Evolutionary conservation across 129 eudicot genomes (phyloP).

Genomic region (Flaveria linearis): DNA sequence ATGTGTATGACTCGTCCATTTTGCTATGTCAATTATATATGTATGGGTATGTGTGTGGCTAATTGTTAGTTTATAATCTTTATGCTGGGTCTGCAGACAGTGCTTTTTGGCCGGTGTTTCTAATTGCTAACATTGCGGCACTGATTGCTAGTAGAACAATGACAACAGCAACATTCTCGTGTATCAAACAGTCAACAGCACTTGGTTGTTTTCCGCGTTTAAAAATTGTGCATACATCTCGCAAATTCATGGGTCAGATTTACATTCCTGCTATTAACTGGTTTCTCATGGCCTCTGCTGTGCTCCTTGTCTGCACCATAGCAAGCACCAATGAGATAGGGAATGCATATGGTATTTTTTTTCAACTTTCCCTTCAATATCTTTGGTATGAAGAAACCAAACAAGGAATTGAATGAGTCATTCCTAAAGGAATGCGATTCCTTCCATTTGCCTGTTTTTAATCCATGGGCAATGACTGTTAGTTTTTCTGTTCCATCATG

Average conservation of each 20-base stretch:
- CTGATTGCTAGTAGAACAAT: constrained; percentile 93
- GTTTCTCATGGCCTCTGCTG: constrained; percentile 76
- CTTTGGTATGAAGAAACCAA: background rate
- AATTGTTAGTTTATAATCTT: constrained; percentile 6
- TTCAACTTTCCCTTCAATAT: constrained; percentile 7
- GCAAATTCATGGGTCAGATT: constrained; percentile 95
- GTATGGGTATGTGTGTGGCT: constrained; percentile 1
- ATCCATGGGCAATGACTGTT: background rate
- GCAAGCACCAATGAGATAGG: constrained; percentile 91
- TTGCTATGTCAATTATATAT: background rate
- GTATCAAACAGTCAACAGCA: constrained; percentile 90
- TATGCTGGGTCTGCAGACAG: constrained; percentile 56
- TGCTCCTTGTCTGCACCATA: constrained; percentile 78
- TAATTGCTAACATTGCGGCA: constrained; percentile 91
- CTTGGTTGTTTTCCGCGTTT: constrained; percentile 97
- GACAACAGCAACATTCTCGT: constrained; percentile 94
- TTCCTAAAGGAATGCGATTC: constrained; percentile 1
- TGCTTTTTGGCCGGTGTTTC: constrained; percentile 85
- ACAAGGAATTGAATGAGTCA: background rate
- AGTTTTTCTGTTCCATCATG: constrained; percentile 5
- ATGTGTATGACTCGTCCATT: background rate
- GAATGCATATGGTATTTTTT: constrained; percentile 82
- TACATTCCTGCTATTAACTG: constrained; percentile 94
- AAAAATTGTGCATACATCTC: constrained; percentile 89
- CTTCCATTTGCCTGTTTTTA: background rate